A percentile compares a stretch with the other conserved stretches of the same genome.
phyloP scores from a whole-genome alignment of 805 yeast species.

The Candida vartiovaarae region DNA sequence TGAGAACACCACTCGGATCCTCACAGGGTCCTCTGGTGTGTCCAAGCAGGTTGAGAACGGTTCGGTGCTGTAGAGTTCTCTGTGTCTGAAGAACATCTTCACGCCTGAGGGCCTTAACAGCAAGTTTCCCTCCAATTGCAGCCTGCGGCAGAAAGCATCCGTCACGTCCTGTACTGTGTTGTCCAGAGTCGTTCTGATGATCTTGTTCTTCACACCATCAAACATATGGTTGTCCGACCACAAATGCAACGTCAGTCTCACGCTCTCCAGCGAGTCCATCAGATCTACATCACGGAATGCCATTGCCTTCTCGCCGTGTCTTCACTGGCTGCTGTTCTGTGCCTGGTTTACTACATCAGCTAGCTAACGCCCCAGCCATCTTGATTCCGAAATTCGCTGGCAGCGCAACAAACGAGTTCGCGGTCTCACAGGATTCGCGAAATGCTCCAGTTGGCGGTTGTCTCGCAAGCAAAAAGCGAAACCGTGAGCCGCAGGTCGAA shows the following conservation, averaged over 20 bases:
- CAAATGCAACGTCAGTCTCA: constrained; percentile 8
- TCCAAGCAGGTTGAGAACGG: constrained; percentile 12
- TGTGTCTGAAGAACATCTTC: constrained; percentile 6
- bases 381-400: neutral
- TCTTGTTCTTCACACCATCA: constrained; percentile 13
- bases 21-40: constrained; percentile 6
- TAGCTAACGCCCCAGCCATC: neutral
- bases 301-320: neutral
- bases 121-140: constrained; percentile 3
- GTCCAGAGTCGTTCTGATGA: constrained; percentile 17
- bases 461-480: too few relatives aligned
- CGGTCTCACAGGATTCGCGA: too few relatives aligned
- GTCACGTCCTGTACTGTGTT: constrained; percentile 22
- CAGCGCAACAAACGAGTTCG: too few relatives aligned
- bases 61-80: constrained; percentile 11
- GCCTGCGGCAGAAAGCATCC: constrained; percentile 16
- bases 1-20: constrained; percentile 19
- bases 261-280: constrained; percentile 11
- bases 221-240: constrained; percentile 16
- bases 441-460: too few relatives aligned
- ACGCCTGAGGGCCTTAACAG: constrained; percentile 14
- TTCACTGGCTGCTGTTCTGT: neutral
- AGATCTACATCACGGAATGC: constrained; percentile 11
- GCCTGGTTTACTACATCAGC: neutral
- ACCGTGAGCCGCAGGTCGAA: too few relatives aligned